Conservation (phyloP, 2,329 filamentous ascomycete species). For the Stromatinia cepivora region DNA sequence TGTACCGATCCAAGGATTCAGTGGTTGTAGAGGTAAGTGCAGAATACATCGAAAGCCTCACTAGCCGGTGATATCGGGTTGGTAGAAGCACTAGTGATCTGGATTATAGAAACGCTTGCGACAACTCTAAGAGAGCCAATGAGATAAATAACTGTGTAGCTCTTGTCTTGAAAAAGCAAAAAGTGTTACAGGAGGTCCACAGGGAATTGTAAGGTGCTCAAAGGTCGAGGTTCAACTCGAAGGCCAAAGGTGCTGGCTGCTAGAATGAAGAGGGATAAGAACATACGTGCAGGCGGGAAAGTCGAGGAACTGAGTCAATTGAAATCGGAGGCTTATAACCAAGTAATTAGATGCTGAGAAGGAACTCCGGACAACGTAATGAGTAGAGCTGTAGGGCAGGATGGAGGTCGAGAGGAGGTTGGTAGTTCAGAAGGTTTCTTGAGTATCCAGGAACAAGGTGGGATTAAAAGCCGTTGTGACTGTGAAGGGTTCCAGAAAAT, state of each 20-base stretch:
- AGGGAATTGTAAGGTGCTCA: background rate
- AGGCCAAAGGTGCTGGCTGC: background rate
- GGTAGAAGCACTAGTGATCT: background rate
- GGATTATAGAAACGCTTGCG: background rate
- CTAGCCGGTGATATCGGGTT: background rate
- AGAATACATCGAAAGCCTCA: background rate
- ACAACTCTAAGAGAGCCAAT: background rate
- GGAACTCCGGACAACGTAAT: background rate
- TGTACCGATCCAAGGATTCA: background rate
- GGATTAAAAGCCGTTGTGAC: background rate
- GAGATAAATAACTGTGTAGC: too few species aligned
- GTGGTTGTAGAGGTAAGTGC: background rate
- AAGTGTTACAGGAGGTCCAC: background rate
- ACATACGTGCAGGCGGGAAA: background rate
- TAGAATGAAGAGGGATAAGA: background rate
- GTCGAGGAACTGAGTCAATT: background rate
- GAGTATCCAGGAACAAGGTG: background rate
- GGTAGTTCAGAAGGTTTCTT: background rate
- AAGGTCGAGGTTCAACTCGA: too few species aligned
- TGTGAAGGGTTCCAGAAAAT: background rate
- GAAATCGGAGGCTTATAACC: background rate
- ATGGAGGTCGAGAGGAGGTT: background rate
- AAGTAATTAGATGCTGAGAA: background rate
- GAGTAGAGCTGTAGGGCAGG: too few species aligned
- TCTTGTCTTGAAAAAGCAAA: background rate